Base-by-base conservation (phyloP, 2,329 filamentous ascomycete genomes). In the Xylogone sp. region DNA sequence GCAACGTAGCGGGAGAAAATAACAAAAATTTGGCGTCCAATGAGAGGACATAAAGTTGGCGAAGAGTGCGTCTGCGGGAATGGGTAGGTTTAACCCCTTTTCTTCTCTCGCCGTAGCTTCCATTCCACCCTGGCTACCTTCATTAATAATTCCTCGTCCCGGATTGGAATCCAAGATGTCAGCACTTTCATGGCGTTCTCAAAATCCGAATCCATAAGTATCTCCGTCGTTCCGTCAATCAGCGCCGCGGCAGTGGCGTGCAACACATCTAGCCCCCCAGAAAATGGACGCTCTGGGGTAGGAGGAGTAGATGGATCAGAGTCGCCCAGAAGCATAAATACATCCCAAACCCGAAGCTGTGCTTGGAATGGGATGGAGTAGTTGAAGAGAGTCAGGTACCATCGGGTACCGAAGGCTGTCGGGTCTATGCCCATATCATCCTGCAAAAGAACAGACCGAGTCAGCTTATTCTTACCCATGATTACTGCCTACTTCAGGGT, bases 311-410 rank as follows among this genome's bases (percentile, higher is more conserved):
- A 52, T 16, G 78, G 74, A n/a, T 83, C 75, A 9, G 79, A 77
- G 60, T 93, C 90, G 45, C 93, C 94, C 12, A 97, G 81, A 13
- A 99, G 82, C 81, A 99, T 90, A 71, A 97, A 97, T 1, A 97
- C 88, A 65, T 99, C 94, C 94, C 94, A 99, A 16, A 99, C 88
- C 46, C 94, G 87, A 31, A 99, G 83, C 69, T 97, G 94, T 3
- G 93, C 92, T 0, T 90, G 81, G 63, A 97, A 99, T 0, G 94
- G 94, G 48, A 99, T 89, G 16, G 90, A 95, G 64, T 97, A 87
- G 70, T 97, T 97, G 78, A 99, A 99, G 8, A 99, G 77, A 2
- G 94, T 99, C 48, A 99, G 78, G 67, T 99, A 99, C 94, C 94
- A 99, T 48, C 92, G 81, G 3, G 93, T 97, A 27, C 92, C 94